Evolutionary conservation across 768 basidiomycete genomes (phyloP).

Genomic region (Phanerochaete carnosa): DNA sequence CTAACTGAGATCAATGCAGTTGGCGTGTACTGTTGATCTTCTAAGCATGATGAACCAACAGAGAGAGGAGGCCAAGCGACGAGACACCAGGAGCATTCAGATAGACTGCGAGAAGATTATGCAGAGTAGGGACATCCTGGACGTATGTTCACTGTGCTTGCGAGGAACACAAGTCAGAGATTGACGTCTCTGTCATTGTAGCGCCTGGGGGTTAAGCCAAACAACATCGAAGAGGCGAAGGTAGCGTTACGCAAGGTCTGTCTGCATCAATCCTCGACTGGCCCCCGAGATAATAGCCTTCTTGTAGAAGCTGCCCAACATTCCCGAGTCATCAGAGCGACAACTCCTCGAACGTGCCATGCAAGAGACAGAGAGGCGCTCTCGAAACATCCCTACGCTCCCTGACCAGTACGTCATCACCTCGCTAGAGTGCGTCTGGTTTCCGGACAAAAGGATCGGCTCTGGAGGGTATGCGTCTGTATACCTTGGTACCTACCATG

Average conservation of each 20-base stretch:
- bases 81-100: background rate
- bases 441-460: constrained; percentile 2
- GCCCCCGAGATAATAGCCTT: background rate
- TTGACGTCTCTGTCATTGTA: background rate
- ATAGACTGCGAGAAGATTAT: constrained; percentile 1
- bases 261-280: background rate
- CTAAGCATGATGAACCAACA: background rate
- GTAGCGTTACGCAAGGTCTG: background rate
- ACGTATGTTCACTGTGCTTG: background rate
- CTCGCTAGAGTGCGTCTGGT: constrained; percentile 5
- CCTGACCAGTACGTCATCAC: constrained; percentile 8
- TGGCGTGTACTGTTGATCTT: background rate
- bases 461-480: constrained; percentile 6
- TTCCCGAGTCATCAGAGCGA: background rate
- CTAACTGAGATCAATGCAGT: background rate
- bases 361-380: background rate
- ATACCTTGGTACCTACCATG: constrained; percentile 6
- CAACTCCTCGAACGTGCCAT: background rate
- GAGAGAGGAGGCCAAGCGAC: background rate
- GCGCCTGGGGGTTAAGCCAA: background rate
- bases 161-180: background rate
- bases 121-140: background rate
- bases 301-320: background rate
- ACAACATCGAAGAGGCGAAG: background rate
- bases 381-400: background rate